Percentiles rank a stretch among this genome's conserved stretches.
These are phyloP conservation scores for Podaxis sp. DNA, from an alignment of 768 basidiomycete species.

Conservation along the genomic window DNA sequence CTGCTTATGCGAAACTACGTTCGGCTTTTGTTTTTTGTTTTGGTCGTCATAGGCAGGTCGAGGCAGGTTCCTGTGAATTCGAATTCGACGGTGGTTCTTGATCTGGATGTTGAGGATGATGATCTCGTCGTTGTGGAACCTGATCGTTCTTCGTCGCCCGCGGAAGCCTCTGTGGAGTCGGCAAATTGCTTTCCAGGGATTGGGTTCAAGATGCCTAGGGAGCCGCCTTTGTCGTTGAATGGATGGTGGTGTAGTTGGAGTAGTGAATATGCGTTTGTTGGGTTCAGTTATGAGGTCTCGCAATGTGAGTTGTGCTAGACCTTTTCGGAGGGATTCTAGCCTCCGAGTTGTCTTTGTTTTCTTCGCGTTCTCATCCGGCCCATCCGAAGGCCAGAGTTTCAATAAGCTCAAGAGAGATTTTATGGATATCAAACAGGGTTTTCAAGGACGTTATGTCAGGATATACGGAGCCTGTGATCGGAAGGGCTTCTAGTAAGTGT, in stretches of 20 bases:
- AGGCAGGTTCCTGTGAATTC: not conserved
- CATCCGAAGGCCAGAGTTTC: conserved; percentile 54
- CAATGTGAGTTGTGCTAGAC: conserved; percentile 42
- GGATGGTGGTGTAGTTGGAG: conserved; percentile 66
- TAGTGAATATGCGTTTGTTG: conserved; percentile 75
- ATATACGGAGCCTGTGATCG: conserved; percentile 49
- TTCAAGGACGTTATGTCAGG: conserved; percentile 68
- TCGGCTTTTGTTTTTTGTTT: not conserved
- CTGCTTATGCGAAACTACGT: not conserved
- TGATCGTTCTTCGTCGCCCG: not conserved
- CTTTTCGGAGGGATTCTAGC: no score
- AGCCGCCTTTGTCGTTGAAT: conserved; percentile 41
- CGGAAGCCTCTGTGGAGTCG: not conserved
- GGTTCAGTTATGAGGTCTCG: conserved; percentile 75
- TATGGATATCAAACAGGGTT: conserved; percentile 54
- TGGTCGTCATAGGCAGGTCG: not conserved
- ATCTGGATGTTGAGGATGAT: not conserved
- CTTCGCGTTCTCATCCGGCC: no score
- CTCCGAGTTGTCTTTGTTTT: no score
- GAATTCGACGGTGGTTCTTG: not conserved
- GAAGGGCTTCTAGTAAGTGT: conserved; percentile 44
- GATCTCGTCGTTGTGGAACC: not conserved
- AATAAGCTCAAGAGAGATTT: conserved; percentile 55
- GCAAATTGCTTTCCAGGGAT: conserved; percentile 38
- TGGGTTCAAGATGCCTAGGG: conserved; percentile 55